Evolutionary conservation across 2,329 filamentous ascomycete species (phyloP).

Genomic region (Didymella glomerata): DNA sequence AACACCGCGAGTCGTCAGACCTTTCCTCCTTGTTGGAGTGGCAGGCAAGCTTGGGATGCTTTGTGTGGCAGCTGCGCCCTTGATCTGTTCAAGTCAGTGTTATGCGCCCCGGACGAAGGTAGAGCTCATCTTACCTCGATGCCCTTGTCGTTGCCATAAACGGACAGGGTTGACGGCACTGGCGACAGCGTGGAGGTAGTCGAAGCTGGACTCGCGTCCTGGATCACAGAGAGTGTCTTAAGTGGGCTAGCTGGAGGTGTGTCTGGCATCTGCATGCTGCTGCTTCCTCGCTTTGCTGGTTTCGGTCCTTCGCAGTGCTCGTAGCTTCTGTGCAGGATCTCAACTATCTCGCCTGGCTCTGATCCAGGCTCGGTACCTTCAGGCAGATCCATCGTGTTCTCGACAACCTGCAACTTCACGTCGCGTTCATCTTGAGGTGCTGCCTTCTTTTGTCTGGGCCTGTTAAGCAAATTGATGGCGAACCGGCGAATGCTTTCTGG

Average conservation of each 20-base stretch:
- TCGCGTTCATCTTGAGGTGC: slow-evolving; percentile 16
- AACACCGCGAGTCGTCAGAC: slow-evolving; percentile 3
- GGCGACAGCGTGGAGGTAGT: slow-evolving; percentile 9
- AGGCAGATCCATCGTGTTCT: slow-evolving; percentile 16
- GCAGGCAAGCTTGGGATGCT: not conserved
- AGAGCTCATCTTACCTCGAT: slow-evolving; percentile 1
- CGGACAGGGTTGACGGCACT: slow-evolving; percentile 6
- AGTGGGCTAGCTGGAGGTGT: slow-evolving; percentile 13
- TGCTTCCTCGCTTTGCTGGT: not conserved
- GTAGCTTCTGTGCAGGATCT: slow-evolving; percentile 23
- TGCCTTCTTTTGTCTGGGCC: not conserved
- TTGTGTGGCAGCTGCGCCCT: not conserved
- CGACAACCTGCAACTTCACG: not conserved
- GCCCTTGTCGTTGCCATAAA: not conserved
- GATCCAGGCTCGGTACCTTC: slow-evolving; percentile 24
- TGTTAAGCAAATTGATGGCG: not conserved
- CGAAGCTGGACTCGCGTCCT: not conserved
- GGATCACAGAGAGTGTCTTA: not conserved
- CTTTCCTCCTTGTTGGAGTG: not conserved
- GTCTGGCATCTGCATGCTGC: slow-evolving; percentile 9
- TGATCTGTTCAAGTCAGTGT: not conserved
- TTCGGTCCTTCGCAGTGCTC: slow-evolving; percentile 7
- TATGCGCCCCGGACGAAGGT: too few species aligned
- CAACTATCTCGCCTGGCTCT: slow-evolving; percentile 8
- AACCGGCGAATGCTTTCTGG: not conserved